Conservation (phyloP, 1,139 yeast species). For the Tardiomyces blankii region DNA sequence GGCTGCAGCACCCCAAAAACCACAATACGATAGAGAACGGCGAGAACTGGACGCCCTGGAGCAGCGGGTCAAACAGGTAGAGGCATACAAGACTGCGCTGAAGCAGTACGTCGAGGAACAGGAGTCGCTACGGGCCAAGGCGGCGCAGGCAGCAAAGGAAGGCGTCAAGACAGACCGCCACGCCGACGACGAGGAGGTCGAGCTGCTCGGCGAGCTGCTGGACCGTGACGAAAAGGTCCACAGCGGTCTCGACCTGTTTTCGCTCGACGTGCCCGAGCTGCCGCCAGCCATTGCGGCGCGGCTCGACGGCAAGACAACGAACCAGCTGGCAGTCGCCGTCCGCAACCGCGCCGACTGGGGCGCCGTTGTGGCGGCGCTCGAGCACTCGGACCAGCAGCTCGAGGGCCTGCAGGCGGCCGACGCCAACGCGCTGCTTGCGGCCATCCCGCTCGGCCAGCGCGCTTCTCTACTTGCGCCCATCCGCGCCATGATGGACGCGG, state of each 20-base stretch:
- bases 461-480: slow-evolving; percentile 12
- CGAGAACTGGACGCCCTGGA: slow-evolving; percentile 9
- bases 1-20: not conserved
- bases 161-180: slow-evolving; percentile 1
- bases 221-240: slow-evolving; percentile 3
- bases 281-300: slow-evolving; percentile 5
- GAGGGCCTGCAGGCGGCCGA: slow-evolving; percentile 8
- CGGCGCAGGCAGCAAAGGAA: slow-evolving; percentile 5
- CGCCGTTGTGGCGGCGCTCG: not conserved
- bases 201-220: slow-evolving; percentile 1
- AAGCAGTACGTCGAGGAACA: slow-evolving; percentile 11
- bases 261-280: not conserved
- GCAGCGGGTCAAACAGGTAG: slow-evolving; percentile 14
- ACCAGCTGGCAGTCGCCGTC: slow-evolving; percentile 12
- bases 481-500: slow-evolving; percentile 18
- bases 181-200: not conserved
- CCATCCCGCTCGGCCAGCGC: slow-evolving; percentile 20
- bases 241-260: slow-evolving; percentile 1
- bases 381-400: not conserved
- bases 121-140: slow-evolving; percentile 11
- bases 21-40: not conserved
- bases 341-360: slow-evolving; percentile 1
- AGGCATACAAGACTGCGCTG: slow-evolving; percentile 15
- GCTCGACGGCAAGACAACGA: slow-evolving; percentile 9
- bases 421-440: slow-evolving; percentile 15